These are phyloP conservation scores for Saccharum officinarum DNA, from an alignment of 176 grass and related monocot species.

Conservation along the genomic window DNA sequence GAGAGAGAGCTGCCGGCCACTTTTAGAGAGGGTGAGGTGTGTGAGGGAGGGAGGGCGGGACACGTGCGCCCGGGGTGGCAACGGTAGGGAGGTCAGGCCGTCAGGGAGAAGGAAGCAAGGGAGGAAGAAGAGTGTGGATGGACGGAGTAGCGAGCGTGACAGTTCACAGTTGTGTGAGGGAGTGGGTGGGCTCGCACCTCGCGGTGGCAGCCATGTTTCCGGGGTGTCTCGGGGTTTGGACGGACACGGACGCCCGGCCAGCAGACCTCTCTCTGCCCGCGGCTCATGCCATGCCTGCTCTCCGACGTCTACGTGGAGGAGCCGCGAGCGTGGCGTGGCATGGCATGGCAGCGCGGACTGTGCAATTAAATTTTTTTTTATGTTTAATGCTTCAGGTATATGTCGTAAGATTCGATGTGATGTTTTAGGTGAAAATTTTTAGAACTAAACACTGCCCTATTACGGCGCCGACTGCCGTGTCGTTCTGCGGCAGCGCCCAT, in stretches of 20 bases:
- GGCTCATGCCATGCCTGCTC: no score
- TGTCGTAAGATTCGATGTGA: no score
- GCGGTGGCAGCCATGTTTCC: background rate
- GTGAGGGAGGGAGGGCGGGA: background rate
- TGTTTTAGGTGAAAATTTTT: no score
- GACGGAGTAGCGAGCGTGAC: background rate
- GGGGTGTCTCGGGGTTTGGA: background rate
- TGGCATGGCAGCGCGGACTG: background rate
- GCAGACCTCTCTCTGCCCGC: no score
- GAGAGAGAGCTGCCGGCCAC: background rate
- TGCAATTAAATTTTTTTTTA: no score
- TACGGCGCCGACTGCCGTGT: background rate
- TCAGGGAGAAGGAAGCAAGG: no score
- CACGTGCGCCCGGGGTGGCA: slow-evolving; percentile 33
- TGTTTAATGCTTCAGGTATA: no score
- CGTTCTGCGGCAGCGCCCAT: background rate
- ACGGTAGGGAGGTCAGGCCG: slow-evolving; percentile 20
- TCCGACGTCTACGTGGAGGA: background rate
- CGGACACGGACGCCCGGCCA: background rate
- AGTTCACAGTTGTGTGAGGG: background rate
- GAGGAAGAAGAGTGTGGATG: slow-evolving; percentile 5
- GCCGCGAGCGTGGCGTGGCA: background rate
- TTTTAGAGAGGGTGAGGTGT: background rate
- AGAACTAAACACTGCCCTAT: no score
- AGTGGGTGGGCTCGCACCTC: background rate